phyloP scores from a whole-genome alignment of 2,329 filamentous ascomycete species.

The Penicillium psychrosexuale region DNA sequence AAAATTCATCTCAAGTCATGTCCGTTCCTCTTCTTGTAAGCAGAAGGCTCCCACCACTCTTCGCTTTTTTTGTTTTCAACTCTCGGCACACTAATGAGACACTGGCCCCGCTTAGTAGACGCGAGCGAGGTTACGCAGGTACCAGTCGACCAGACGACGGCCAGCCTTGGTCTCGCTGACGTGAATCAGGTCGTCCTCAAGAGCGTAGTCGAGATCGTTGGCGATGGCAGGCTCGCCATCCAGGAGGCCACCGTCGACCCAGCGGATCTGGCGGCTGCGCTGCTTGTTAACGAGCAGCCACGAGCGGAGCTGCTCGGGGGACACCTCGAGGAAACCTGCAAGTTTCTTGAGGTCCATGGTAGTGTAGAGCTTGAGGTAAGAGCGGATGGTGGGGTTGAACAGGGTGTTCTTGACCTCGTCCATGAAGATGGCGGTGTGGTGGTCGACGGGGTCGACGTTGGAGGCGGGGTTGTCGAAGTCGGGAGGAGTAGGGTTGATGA shows the following conservation, averaged over 20 bases:
- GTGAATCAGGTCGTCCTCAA: conserved; percentile 96
- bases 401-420: conserved; percentile 99
- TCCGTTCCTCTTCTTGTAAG: conserved; percentile 25
- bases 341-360: conserved; percentile 99
- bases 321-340: conserved; percentile 91
- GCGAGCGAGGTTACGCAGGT: conserved; percentile 91
- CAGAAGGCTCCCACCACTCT: conserved; percentile 18
- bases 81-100: conserved; percentile 16
- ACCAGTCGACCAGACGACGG: conserved; percentile 97
- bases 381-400: conserved; percentile 96
- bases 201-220: conserved; percentile 93
- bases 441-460: conserved; percentile 96
- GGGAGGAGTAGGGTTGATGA: conserved; percentile 94
- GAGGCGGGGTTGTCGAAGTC: conserved; percentile 96
- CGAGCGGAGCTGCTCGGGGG: conserved; percentile 90
- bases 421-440: conserved; percentile 98
- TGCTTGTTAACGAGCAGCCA: conserved; percentile 98
- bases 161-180: conserved; percentile 99
- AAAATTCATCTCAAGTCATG: conserved; percentile 30
- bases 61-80: conserved; percentile 20
- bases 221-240: conserved; percentile 92
- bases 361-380: conserved; percentile 97
- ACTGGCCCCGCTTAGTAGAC: conserved; percentile 65
- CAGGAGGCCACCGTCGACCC: conserved; percentile 82
- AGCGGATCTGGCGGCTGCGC: conserved; percentile 92